Evolutionary conservation across 441 rosid genomes (phyloP).

Genomic region (Aleurites moluccanus): DNA sequence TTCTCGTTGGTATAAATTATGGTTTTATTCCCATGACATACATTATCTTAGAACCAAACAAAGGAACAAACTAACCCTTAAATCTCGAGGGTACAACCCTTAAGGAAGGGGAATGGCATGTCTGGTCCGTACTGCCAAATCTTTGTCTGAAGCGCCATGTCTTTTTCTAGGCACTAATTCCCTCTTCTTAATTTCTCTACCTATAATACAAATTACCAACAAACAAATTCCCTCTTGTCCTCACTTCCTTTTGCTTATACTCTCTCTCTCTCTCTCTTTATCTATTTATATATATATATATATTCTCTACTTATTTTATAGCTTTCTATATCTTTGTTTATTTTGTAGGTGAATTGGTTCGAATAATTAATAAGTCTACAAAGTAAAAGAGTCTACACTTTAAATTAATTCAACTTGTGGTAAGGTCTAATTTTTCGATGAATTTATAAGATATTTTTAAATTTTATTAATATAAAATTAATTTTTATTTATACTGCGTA

Average conservation of each 20-base stretch:
- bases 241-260: constrained; percentile 31
- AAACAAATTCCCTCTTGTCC: constrained; percentile 45
- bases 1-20: constrained; percentile 27
- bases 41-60: constrained; percentile 39
- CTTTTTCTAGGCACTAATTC: constrained; percentile 21
- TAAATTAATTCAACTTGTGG: too few relatives aligned
- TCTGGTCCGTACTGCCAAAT: constrained; percentile 43
- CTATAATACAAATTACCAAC: constrained; percentile 14
- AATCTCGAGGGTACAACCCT: constrained; percentile 33
- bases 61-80: constrained; percentile 36
- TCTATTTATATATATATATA: too few relatives aligned
- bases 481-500: too few relatives aligned
- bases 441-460: too few relatives aligned
- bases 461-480: too few relatives aligned
- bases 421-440: too few relatives aligned
- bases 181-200: constrained; percentile 3
- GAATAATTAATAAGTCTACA: not conserved
- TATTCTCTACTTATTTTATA: too few relatives aligned
- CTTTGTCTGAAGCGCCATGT: constrained; percentile 44
- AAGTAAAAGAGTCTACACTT: too few relatives aligned
- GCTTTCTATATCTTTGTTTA: not conserved
- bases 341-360: not conserved
- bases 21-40: constrained; percentile 30
- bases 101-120: constrained; percentile 9
- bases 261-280: constrained; percentile 27